Base-by-base conservation (phyloP, 345 rosid genomes). In the Carallia pectinifolia region DNA sequence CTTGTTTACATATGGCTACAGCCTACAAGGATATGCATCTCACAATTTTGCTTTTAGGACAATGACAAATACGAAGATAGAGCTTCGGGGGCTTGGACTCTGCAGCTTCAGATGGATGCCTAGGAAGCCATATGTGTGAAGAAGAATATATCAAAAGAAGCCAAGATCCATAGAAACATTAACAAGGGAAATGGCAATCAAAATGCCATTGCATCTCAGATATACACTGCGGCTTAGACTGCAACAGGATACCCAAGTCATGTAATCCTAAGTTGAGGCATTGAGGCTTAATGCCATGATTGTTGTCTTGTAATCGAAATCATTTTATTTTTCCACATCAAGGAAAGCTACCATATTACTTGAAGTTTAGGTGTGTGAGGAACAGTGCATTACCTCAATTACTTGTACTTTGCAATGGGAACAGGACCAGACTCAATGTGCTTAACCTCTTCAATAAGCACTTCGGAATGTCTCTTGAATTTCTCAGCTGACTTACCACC, bases 401-500 rank as follows among this genome's bases (percentile, higher is more conserved):
- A 48, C 70, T 73, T 78, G 64, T 88, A 88, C n/a, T 84, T 75
- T 1, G 92, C 88, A 36, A 85, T 62, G 0, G 88, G 85, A 53
- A 86, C 44, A 8, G 58, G 81, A 33, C 90, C 92, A 1, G 85
- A 80, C 73, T 86, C 92, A 27, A 88, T 88, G 16, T 56, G 80
- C 10, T 62, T 64, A 37, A 88, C 73, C 74, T 86, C 89, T 62
- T 80, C 81, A 8, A 86, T 37, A 1, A 86, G 84, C 58, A 76
- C 40, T 53, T 78, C 83, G 38, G 82, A 86, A 56, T 86, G 90
- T 54, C 52, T 67, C 65, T 73, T 82, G 16, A 86, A 86, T 62
- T 86, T 86, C 47, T 81, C 89, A 1, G 76, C 79, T 0, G 87
- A 76, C 66, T 86, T 84, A 0, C 85, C 81, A n/a, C 81, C 89